phyloP scores from a whole-genome alignment of 371 early-diverging fungal genomes.

The Fennellomyces sp. region DNA sequence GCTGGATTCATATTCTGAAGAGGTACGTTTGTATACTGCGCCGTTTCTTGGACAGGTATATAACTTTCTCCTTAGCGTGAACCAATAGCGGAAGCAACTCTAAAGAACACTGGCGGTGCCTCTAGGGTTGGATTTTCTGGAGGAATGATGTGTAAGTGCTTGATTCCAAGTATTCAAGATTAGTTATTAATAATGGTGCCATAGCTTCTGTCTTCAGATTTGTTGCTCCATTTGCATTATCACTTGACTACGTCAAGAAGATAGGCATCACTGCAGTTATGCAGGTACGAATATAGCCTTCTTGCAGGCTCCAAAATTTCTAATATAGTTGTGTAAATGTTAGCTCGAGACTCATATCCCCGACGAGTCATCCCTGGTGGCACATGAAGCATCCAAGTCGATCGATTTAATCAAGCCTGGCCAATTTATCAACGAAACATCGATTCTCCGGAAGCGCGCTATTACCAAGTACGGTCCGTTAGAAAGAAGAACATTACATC shows the following conservation, averaged over 20 bases:
- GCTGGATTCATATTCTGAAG: conserved; percentile 32
- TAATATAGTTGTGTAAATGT: background rate
- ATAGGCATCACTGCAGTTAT: background rate
- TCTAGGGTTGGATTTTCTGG: background rate
- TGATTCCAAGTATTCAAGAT: too few species aligned
- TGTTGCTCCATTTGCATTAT: background rate
- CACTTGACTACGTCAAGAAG: background rate
- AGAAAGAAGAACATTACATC: background rate
- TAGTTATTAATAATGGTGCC: too few species aligned
- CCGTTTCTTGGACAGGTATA: background rate
- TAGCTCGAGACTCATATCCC: conserved; percentile 1
- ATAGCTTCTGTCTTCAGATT: too few species aligned
- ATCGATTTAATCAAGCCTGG: conserved; percentile 3
- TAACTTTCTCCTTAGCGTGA: conserved; percentile 6
- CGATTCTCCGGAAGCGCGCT: background rate
- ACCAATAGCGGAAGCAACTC: conserved; percentile 5
- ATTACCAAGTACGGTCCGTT: background rate
- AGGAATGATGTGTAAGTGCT: background rate
- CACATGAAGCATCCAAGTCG: background rate
- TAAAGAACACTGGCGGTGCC: conserved; percentile 4
- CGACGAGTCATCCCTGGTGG: conserved; percentile 1
- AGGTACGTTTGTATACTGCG: conserved; percentile 17
- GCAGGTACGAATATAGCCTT: conserved; percentile 7
- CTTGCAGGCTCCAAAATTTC: too few species aligned
- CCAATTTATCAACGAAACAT: conserved; percentile 2